Base-by-base conservation (phyloP, 2,329 filamentous ascomycete genomes). In the Lecanicillium sp. region DNA sequence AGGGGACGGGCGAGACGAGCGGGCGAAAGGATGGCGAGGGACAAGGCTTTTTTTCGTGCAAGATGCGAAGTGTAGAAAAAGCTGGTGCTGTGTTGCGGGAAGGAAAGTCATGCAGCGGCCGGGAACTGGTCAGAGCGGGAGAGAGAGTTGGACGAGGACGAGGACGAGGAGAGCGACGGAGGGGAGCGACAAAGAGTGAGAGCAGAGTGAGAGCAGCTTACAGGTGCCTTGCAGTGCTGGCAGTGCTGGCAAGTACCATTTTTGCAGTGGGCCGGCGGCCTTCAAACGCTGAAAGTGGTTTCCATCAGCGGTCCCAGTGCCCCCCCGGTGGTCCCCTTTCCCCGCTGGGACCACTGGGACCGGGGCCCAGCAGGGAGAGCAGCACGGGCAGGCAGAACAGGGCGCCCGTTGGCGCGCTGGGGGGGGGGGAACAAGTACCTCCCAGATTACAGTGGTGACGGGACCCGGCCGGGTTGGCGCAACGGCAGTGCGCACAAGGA, bases 11-110 rank as follows among this genome's bases (percentile, higher is more conserved):
- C 9, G 43, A 37, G 37, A 33, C 5, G n/a, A 33, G 21, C 14
- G 8, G 45, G 33, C 21, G 29, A n/a, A 26, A 14, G 23, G 29
- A n/a, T n/a, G n/a, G n/a, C n/a, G n/a, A n/a, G n/a, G n/a, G n/a
- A n/a, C n/a, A n/a, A n/a, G n/a, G n/a, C n/a, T n/a, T n/a, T n/a
- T n/a, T n/a, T 26, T 15, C 29, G 29, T 20, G 7, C 27, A 48
- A 41, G 44, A 29, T 23, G 37, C 24, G 20, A 26, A 21, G 27
- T 40, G 17, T 11, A 17, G 36, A 20, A 19, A 26, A 33, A 41
- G 35, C n/a, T n/a, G n/a, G n/a, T n/a, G 37, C 45, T 42, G 45
- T 27, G 45, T 41, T 48, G 45, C 37, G 38, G 23, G 45, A 42
- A 48, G 38, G 36, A 41, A 48, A 48, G 37, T 41, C 23, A 29